Evolutionary conservation across 768 basidiomycete species (phyloP).

Genomic region (Pholiota microspora): DNA sequence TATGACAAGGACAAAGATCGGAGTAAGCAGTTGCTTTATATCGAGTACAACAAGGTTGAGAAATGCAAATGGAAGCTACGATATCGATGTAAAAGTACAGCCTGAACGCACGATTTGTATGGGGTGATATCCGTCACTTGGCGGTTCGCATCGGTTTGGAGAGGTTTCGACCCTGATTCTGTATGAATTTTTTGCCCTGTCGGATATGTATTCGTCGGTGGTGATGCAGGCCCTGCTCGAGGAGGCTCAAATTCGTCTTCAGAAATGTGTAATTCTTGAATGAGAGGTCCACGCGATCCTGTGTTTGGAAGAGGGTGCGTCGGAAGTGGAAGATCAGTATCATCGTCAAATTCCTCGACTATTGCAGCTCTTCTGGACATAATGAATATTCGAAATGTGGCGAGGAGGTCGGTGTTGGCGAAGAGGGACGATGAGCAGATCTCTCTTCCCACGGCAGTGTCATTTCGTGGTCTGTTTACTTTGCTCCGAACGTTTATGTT

Average conservation of each 20-base stretch:
- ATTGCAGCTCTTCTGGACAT: slow-evolving; percentile 75
- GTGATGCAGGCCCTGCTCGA: slow-evolving; percentile 56
- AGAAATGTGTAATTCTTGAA: slow-evolving; percentile 66
- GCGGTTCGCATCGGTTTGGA: slow-evolving; percentile 28
- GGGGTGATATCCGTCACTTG: slow-evolving; percentile 73
- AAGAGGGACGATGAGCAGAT: slow-evolving; percentile 3
- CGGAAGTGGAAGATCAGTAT: slow-evolving; percentile 87
- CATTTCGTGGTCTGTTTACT: slow-evolving; percentile 2
- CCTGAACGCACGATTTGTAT: slow-evolving; percentile 68
- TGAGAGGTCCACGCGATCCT: slow-evolving; percentile 69
- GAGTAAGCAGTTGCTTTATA: not conserved
- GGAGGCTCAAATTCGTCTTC: slow-evolving; percentile 49
- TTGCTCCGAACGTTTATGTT: slow-evolving; percentile 31
- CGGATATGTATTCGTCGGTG: slow-evolving; percentile 25
- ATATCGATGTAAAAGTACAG: not conserved
- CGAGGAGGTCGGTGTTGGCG: slow-evolving; percentile 3
- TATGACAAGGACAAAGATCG: not conserved
- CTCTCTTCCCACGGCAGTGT: slow-evolving; percentile 17
- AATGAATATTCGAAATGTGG: slow-evolving; percentile 10
- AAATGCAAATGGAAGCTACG: not conserved
- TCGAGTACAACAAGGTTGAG: too few relatives aligned
- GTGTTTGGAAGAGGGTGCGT: slow-evolving; percentile 61
- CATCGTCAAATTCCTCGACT: slow-evolving; percentile 89
- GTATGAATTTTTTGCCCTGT: slow-evolving; percentile 17
- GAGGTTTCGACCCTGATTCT: slow-evolving; percentile 22